These are phyloP conservation scores for Neophaeococcomyces aloes DNA, from an alignment of 2,329 filamentous ascomycete genomes.

Conservation along the genomic window DNA sequence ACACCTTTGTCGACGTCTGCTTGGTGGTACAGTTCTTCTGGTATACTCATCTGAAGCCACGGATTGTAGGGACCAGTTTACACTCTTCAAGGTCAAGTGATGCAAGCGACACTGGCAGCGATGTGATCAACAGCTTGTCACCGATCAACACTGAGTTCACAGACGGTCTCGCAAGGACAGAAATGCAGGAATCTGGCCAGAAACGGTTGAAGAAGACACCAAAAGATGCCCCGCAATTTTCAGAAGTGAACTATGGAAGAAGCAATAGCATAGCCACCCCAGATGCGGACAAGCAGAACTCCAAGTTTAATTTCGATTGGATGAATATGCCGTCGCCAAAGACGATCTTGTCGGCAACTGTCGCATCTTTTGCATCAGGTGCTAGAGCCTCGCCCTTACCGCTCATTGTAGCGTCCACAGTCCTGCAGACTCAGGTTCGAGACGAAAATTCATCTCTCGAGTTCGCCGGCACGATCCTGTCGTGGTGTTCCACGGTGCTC, in stretches of 20 bases:
- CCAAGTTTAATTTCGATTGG: slow-evolving; percentile 11
- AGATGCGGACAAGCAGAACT: slow-evolving; percentile 9
- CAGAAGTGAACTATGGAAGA: slow-evolving; percentile 18
- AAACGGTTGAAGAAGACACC: slow-evolving; percentile 3
- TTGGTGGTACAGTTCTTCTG: slow-evolving; percentile 55
- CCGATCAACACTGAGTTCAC: slow-evolving; percentile 26
- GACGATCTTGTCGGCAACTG: slow-evolving; percentile 35
- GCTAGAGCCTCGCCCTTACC: slow-evolving; percentile 28
- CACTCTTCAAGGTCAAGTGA: slow-evolving; percentile 18
- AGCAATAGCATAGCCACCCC: not conserved
- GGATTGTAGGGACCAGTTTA: slow-evolving; percentile 29
- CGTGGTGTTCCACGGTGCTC: slow-evolving; percentile 46
- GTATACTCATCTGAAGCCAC: slow-evolving; percentile 50
- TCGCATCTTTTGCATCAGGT: slow-evolving; percentile 35
- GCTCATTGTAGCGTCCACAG: slow-evolving; percentile 10
- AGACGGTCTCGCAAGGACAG: slow-evolving; percentile 8
- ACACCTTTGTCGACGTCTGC: slow-evolving; percentile 54
- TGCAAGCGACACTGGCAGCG: slow-evolving; percentile 22
- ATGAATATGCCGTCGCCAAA: slow-evolving; percentile 29
- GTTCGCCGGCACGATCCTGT: slow-evolving; percentile 41
- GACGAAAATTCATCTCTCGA: slow-evolving; percentile 26
- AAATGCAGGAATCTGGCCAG: slow-evolving; percentile 12
- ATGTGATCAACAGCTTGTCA: slow-evolving; percentile 30
- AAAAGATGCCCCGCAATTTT: slow-evolving; percentile 14
- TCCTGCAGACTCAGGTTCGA: slow-evolving; percentile 11